Evolutionary conservation across 2,329 filamentous ascomycete genomes (phyloP), one percentile per base, ranked within the genome.

Genomic region (Penicillium sp.): DNA sequence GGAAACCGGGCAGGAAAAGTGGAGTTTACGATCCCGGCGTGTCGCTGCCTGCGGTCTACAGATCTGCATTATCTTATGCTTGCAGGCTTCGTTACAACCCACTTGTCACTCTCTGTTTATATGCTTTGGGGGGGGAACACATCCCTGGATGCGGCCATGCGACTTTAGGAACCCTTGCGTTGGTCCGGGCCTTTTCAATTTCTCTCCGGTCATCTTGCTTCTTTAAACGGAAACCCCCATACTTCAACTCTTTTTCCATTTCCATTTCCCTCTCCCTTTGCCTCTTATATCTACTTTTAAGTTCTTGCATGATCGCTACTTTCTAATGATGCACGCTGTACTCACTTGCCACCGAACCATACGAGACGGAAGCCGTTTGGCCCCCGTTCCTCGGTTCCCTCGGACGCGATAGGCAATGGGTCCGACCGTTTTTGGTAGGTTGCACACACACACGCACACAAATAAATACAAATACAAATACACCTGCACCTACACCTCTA

Each of bases 271-370:
- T 38, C 16, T 38, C 4, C 18, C 34, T 38, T 16, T 38, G 4
- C 18, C 34, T 21, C 16, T 21, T 1, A 21, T 21, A 38, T 39
- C 18, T 29, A 29, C 10, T 39, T 21, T 39, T 6, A 39, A 6
- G 16, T 39, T 39, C 21, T 39, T 23, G 36, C 36, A 39, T 39
- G 36, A 39, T 21, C 36, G 36, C 36, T 39, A 21, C 36, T 39
- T 39, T 21, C 36, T 4, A 34, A 54, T 54, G 51, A 56, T 56
- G 51, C 41, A 51, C 21, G 13, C 10, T 46, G 51, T 51, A 45
- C 47, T 56, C 54, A 54, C 45, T 56, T 51, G 54, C 54, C 54
- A 53, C 53, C 15, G 21, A 31, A 36, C 18, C n/a, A 26, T 28
- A 42, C 41, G 23, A 28, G 36, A 39, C 36, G 16, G 36, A 39